Percentiles rank a stretch among this genome's conserved stretches.
These are phyloP conservation scores for Bacterosira constricta DNA, from an alignment of 108 stramenopile species.

Conservation along the genomic window DNA sequence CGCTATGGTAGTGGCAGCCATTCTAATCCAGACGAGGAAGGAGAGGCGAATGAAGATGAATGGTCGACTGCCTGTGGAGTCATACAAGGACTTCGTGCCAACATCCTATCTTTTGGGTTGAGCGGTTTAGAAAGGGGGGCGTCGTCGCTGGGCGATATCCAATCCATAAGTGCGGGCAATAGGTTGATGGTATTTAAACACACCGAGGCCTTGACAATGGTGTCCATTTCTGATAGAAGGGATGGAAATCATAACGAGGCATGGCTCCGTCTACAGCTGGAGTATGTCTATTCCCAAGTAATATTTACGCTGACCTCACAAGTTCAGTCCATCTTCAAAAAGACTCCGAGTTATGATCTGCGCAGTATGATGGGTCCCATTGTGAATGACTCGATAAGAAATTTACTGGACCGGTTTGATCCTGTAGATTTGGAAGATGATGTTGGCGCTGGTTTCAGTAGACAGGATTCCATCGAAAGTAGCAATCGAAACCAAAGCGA, in stretches of 20 bases:
- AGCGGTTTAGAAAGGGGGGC: conserved; percentile 19
- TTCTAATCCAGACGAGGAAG: neutral
- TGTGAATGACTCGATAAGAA: conserved; percentile 41
- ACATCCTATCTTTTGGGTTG: conserved; percentile 41
- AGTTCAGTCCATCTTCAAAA: conserved; percentile 57
- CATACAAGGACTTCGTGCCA: conserved; percentile 67
- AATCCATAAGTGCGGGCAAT: conserved; percentile 53
- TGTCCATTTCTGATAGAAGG: conserved; percentile 44
- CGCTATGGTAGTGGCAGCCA: conserved; percentile 41
- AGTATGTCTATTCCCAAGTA: conserved; percentile 75
- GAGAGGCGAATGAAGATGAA: conserved; percentile 49
- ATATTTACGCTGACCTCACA: conserved; percentile 73
- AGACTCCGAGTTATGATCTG: conserved; percentile 72
- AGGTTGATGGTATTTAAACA: conserved; percentile 63
- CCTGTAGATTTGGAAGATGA: conserved; percentile 3
- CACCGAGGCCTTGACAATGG: conserved; percentile 69
- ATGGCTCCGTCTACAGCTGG: conserved; percentile 67
- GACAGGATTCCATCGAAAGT: neutral
- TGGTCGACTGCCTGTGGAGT: conserved; percentile 66
- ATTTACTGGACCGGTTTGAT: conserved; percentile 46
- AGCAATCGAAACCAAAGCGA: conserved; percentile 1
- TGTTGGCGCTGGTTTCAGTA: neutral
- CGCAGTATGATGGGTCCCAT: conserved; percentile 56
- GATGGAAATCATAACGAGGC: conserved; percentile 44
- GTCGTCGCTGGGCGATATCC: conserved; percentile 65